phyloP scores from a whole-genome alignment of 2,329 filamentous ascomycete species.

The Hypoxylon sp. region DNA sequence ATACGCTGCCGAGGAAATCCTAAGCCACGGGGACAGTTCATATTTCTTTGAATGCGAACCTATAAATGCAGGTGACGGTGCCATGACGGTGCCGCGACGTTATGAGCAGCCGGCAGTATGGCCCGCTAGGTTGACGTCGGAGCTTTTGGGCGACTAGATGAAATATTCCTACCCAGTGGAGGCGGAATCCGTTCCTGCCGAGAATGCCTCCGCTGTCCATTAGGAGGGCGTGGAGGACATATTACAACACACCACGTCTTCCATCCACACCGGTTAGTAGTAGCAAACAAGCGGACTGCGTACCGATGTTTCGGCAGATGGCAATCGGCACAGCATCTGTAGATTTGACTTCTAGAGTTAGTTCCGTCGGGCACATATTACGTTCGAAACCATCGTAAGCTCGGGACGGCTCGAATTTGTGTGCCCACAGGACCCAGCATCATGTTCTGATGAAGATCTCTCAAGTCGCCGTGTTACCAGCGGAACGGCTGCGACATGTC shows the following conservation, averaged over 20 bases:
- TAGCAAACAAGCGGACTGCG: conserved; percentile 30
- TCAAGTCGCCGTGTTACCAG: conserved; percentile 25
- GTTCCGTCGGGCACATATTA: conserved; percentile 28
- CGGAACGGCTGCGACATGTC: conserved; percentile 14
- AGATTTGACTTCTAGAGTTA: conserved; percentile 19
- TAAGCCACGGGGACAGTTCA: conserved; percentile 10
- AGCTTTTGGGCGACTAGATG: conserved; percentile 2
- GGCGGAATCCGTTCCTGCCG: conserved; percentile 14
- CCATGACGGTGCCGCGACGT: conserved; percentile 33
- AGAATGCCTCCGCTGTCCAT: conserved; percentile 14
- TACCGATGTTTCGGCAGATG: conserved; percentile 25
- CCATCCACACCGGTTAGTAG: conserved; percentile 16
- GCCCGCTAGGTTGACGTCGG: conserved; percentile 11
- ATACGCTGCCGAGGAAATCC: conserved; percentile 19
- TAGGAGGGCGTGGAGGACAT: conserved; percentile 11
- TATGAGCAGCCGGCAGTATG: conserved; percentile 14
- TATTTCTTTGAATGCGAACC: conserved; percentile 18
- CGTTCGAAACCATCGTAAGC: conserved; percentile 19
- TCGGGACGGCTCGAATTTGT: conserved; percentile 42
- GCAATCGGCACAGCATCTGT: conserved; percentile 26
- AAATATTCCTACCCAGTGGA: conserved; percentile 14
- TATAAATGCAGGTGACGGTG: conserved; percentile 31
- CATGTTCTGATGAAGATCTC: conserved; percentile 31
- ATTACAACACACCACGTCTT: conserved; percentile 16
- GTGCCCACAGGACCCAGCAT: conserved; percentile 31